Evolutionary conservation across 2,329 filamentous ascomycete species (phyloP), one percentile per base, ranked within the genome.

Genomic region (Fusarium nisikadoi): DNA sequence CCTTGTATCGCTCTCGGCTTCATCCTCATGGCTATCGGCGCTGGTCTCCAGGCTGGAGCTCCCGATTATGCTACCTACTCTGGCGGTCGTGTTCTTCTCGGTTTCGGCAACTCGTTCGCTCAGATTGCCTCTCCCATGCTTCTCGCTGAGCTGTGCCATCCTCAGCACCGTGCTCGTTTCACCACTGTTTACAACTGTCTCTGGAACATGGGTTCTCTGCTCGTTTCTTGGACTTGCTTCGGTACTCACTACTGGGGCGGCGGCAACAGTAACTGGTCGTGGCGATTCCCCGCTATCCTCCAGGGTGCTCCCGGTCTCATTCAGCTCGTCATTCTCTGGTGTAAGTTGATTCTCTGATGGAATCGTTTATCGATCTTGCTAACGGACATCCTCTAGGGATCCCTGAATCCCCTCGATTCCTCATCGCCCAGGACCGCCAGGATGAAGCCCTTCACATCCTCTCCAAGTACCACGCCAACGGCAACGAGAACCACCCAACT

Each of bases 161-260:
- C 90, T 31, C 90, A 92, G 76, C 90, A 93, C 76, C 88, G 90
- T 76, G 90, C 86, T 36, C 87, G 87, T n/a, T 85, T 92, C 47
- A 92, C 90, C 1, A 85, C 90, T 23, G 85, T 92, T 57, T 92
- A 92, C 80, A 92, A 92, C 80, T 91, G 88, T 73, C 80, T 92
- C 55, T 93, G 90, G 90, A 91, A 91, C 77, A 79, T 90, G 59
- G 89, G 89, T 29, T 83, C 84, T n/a, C 78, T 86, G n/a, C 76
- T 90, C 47, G 89, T 90, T 29, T 88, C 88, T 6, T 89, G 87
- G 83, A 85, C 91, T 47, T 89, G 89, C 33, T 91, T 90, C 82
- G 90, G 88, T 39, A 92, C 90, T 1, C 82, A 86, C 25, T 82
- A 85, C 45, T 87, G 92, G 66, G 76, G 81, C 6, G 49, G 49